Conservation (phyloP, 148 eudicot species). For the Amaranthus hypochondriacus region DNA sequence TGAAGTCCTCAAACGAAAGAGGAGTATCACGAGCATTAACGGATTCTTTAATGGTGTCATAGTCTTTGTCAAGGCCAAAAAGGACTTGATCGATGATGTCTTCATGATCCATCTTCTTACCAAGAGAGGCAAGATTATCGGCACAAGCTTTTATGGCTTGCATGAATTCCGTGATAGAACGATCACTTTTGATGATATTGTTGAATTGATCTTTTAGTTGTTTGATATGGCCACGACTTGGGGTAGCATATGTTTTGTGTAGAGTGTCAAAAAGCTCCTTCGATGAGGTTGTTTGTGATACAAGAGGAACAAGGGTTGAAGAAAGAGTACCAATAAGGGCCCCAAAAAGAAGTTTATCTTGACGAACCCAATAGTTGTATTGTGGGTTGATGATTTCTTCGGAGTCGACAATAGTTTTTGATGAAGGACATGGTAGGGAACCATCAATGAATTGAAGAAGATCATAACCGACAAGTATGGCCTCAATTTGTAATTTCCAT, state of each 20-base stretch:
- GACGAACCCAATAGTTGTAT: background rate
- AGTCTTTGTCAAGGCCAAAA: no score
- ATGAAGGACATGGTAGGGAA: background rate
- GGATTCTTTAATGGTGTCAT: no score
- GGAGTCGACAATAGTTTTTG: background rate
- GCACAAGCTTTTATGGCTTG: background rate
- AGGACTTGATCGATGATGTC: background rate
- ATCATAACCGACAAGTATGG: background rate
- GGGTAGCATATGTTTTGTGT: background rate
- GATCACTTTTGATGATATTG: background rate
- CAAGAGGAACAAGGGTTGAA: background rate
- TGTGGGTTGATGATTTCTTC: no score
- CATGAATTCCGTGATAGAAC: background rate
- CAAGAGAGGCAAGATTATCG: background rate
- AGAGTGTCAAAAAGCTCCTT: background rate
- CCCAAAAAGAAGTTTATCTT: background rate
- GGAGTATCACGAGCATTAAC: no score
- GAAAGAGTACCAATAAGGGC: background rate
- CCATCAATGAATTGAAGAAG: background rate
- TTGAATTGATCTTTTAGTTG: constrained; percentile 4
- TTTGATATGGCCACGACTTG: constrained; percentile 10
- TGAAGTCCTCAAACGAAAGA: no score
- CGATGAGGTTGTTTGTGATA: background rate
- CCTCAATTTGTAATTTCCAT: background rate
- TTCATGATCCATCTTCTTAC: background rate